Percentiles rank a stretch among this genome's conserved stretches.
These are phyloP conservation scores for Leccinum longicurvipes DNA, from an alignment of 768 basidiomycete species.

Conservation along the genomic window DNA sequence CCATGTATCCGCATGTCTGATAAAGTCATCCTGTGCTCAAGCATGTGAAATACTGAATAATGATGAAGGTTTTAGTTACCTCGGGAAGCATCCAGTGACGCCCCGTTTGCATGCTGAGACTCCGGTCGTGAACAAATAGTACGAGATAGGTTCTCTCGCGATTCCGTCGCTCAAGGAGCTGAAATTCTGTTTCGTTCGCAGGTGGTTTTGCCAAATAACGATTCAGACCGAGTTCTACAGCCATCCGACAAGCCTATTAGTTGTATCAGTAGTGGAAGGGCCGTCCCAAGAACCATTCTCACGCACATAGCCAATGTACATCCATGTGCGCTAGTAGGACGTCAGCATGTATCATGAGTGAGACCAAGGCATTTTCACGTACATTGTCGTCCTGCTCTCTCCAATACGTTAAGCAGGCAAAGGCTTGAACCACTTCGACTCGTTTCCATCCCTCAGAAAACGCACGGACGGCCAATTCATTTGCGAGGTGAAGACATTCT, in stretches of 20 bases:
- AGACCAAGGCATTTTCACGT: constrained; percentile 21
- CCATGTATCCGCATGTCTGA: constrained; percentile 68
- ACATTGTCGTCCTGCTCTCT: constrained; percentile 84
- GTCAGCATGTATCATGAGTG: constrained; percentile 10
- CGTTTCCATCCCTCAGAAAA: constrained; percentile 77
- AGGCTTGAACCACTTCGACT: constrained; percentile 86
- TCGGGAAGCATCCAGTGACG: constrained; percentile 87
- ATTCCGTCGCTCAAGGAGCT: constrained; percentile 74
- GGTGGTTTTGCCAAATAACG: constrained; percentile 58
- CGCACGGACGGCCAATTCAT: constrained; percentile 71
- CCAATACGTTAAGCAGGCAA: constrained; percentile 89
- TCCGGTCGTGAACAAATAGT: constrained; percentile 82
- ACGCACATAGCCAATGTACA: constrained; percentile 80
- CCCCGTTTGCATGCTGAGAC: constrained; percentile 82
- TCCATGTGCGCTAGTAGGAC: constrained; percentile 68
- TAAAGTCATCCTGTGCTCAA: constrained; percentile 55
- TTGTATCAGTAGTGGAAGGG: constrained; percentile 1
- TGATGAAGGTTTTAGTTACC: constrained; percentile 25
- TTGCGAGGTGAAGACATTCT: constrained; percentile 65
- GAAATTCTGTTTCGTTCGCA: constrained; percentile 58
- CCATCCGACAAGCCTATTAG: constrained; percentile 78
- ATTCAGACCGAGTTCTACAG: constrained; percentile 79
- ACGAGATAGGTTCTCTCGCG: constrained; percentile 85
- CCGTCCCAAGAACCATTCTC: background rate
- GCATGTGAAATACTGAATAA: constrained; percentile 10